Conservation (phyloP, 345 rosid genomes). For the Mercurialis annua region DNA sequence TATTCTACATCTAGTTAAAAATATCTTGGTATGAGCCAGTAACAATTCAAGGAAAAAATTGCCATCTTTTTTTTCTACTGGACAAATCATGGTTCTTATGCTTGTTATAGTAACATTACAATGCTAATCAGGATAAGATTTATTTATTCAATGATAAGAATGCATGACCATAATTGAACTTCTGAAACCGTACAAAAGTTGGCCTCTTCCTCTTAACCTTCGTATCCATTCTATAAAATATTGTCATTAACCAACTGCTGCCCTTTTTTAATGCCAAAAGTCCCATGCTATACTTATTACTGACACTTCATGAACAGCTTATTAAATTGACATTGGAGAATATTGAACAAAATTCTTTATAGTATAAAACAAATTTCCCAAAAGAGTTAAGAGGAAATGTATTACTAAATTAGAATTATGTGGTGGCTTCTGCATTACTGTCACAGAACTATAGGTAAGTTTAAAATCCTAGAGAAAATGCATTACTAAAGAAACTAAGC, state of each 20-base stretch:
- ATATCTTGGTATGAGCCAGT: neutral
- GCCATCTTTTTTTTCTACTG: neutral
- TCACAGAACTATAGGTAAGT: no score
- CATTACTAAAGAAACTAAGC: no score
- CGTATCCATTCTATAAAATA: neutral
- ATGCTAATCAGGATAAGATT: neutral
- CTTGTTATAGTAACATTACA: neutral
- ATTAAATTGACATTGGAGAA: neutral
- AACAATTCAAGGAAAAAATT: neutral
- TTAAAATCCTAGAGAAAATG: no score
- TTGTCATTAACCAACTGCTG: neutral
- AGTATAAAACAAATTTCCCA: neutral
- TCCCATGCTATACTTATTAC: neutral
- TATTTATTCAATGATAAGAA: neutral
- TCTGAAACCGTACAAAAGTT: neutral
- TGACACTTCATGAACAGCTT: neutral
- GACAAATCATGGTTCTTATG: neutral
- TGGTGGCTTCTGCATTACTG: no score
- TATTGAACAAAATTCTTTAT: no score
- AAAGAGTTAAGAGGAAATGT: no score
- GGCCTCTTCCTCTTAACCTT: neutral
- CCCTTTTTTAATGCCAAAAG: neutral
- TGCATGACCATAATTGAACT: neutral
- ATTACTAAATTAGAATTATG: neutral
- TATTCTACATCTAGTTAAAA: constrained; percentile 1